phyloP scores from a whole-genome alignment of 805 yeast genomes.

The Barnettozyma vustinii region DNA sequence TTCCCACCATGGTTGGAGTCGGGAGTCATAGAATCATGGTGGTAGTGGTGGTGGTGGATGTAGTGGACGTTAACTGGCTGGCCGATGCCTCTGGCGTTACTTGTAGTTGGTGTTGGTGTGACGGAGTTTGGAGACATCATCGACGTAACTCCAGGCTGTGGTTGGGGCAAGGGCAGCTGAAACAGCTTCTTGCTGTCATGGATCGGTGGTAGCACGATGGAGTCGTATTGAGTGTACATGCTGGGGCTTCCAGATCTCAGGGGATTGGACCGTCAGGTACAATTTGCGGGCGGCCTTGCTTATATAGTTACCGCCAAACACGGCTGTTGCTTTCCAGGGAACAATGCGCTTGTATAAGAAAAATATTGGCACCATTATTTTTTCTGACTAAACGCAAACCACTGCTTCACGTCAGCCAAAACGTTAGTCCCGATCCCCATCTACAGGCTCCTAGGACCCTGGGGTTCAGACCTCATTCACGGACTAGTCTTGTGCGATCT shows the following conservation, averaged over 20 bases:
- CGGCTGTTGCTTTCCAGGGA: conserved; percentile 1
- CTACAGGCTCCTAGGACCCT: too few species aligned
- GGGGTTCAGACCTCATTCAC: neutral
- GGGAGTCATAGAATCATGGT: conserved; percentile 4
- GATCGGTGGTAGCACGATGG: conserved; percentile 11
- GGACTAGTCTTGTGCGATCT: neutral
- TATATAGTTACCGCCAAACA: neutral
- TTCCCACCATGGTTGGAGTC: neutral
- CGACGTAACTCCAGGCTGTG: conserved; percentile 3
- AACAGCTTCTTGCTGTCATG: conserved; percentile 8
- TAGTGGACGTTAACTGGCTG: conserved; percentile 10
- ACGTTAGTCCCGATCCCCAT: neutral
- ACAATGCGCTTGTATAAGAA: neutral
- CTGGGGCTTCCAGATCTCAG: neutral
- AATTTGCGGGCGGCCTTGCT: neutral
- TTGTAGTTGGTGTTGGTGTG: conserved; percentile 7
- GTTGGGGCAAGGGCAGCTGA: conserved; percentile 8
- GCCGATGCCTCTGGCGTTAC: conserved; percentile 4
- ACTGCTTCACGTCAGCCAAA: neutral
- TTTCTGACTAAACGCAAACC: neutral
- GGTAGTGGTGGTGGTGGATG: conserved; percentile 9
- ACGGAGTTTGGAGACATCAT: conserved; percentile 1
- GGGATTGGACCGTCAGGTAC: neutral
- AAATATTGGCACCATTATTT: neutral
- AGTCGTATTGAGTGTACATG: conserved; percentile 9